These are phyloP conservation scores for Calonectria pseudoturangicola DNA, from an alignment of 2,329 filamentous ascomycete species.

Conservation along the genomic window DNA sequence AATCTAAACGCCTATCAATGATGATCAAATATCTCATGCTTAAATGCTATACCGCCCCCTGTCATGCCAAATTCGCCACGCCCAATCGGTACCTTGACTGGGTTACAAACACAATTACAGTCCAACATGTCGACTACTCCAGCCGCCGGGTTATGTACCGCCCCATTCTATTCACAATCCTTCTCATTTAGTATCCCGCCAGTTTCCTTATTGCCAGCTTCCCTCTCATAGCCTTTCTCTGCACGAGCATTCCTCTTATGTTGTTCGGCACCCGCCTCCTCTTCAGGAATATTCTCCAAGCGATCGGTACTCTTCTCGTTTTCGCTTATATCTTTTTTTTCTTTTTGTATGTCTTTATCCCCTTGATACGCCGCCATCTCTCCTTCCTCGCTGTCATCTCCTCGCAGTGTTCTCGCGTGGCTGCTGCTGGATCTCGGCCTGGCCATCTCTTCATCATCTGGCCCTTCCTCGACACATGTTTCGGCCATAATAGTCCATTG, in stretches of 20 bases:
- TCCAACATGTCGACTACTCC: too few relatives aligned
- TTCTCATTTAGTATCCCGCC: neutral
- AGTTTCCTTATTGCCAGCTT: too few relatives aligned
- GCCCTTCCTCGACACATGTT: neutral
- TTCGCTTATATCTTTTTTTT: neutral
- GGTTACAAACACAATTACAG: too few relatives aligned
- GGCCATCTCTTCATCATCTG: neutral
- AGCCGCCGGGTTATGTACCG: too few relatives aligned
- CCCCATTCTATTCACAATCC: neutral
- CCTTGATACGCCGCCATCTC: too few relatives aligned
- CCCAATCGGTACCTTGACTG: too few relatives aligned
- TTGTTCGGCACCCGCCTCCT: neutral
- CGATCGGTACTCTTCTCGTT: neutral
- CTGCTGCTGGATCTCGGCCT: neutral
- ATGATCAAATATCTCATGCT: too few relatives aligned
- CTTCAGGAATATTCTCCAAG: neutral
- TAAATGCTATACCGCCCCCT: too few relatives aligned
- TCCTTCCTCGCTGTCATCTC: neutral
- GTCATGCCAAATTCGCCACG: too few relatives aligned
- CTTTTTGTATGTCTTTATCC: neutral
- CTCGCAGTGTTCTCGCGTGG: neutral
- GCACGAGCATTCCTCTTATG: too few relatives aligned
- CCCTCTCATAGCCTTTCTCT: too few relatives aligned
- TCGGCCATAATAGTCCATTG: neutral
- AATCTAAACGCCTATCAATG: too few relatives aligned